Evolutionary conservation across 2,329 filamentous ascomycete species (phyloP).

Genomic region (Cladorrhinum sp.): DNA sequence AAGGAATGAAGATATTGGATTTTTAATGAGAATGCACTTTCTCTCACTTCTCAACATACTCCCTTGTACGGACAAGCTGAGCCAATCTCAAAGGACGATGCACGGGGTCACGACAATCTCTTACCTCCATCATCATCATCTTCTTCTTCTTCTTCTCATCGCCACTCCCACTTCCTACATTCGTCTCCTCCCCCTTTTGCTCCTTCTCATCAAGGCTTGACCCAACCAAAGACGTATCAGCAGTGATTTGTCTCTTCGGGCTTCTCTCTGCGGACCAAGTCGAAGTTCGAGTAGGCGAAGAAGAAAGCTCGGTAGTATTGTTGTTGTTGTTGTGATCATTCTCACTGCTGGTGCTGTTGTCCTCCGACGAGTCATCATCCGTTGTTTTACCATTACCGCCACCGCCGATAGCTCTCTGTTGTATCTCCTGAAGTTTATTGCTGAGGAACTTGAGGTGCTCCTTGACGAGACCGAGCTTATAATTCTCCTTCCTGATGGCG

Average conservation of each 20-base stretch:
- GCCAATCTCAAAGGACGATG: constrained; percentile 1
- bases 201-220: background rate
- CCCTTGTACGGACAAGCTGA: background rate
- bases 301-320: background rate
- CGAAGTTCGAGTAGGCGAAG: background rate
- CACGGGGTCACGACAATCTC: constrained; percentile 11
- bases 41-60: background rate
- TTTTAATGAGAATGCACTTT: too few relatives aligned
- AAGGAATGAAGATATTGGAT: too few relatives aligned
- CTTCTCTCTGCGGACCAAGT: background rate
- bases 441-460: constrained; percentile 17
- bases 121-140: constrained; percentile 12
- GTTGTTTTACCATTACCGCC: background rate
- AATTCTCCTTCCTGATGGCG: background rate
- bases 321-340: background rate
- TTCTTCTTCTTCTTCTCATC: background rate
- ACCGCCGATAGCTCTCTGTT: background rate
- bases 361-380: background rate
- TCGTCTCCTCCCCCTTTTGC: too few relatives aligned
- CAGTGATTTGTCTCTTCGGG: background rate
- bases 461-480: constrained; percentile 18
- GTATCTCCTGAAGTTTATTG: constrained; percentile 9
- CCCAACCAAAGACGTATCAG: background rate
- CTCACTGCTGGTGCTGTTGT: background rate
- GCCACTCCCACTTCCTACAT: background rate